Percentiles rank a stretch among this genome's conserved stretches.
These are phyloP conservation scores for Stygiomarasmius scandens DNA, from an alignment of 1,284 basidiomycete species.

Conservation along the genomic window DNA sequence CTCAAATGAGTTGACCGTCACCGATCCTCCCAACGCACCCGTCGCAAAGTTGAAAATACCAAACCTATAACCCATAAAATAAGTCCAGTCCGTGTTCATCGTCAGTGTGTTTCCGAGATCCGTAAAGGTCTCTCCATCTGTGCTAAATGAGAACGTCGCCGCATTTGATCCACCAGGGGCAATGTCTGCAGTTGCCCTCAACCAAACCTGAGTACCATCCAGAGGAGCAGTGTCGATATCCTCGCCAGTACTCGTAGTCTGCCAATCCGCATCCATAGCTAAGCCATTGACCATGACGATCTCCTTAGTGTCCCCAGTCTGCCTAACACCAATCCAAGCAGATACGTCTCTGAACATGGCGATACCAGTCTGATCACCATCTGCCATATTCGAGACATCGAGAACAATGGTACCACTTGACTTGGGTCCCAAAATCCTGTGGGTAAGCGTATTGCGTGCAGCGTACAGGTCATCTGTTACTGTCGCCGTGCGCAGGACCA, in stretches of 20 bases:
- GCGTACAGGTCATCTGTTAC: conserved; percentile 26
- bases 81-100: conserved; percentile 24
- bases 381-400: conserved; percentile 21
- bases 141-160: conserved; percentile 23
- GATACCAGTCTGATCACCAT: conserved; percentile 29
- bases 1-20: conserved; percentile 15
- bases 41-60: conserved; percentile 31
- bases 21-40: conserved; percentile 23
- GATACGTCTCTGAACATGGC: conserved; percentile 26
- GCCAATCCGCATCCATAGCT: conserved; percentile 24
- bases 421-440: conserved; percentile 26
- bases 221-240: conserved; percentile 18
- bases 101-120: conserved; percentile 19
- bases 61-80: conserved; percentile 29
- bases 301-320: conserved; percentile 14
- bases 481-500: conserved; percentile 26
- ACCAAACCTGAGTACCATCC: conserved; percentile 22
- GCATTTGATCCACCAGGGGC: conserved; percentile 16
- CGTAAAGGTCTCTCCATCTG: conserved; percentile 18
- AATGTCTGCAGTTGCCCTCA: conserved; percentile 25
- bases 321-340: conserved; percentile 26
- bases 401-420: conserved; percentile 28
- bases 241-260: conserved; percentile 22
- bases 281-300: conserved; percentile 23
- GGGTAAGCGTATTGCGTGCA: conserved; percentile 30